Conservation (phyloP, 2,329 filamentous ascomycete genomes). For the Coniochaeta sp. region DNA sequence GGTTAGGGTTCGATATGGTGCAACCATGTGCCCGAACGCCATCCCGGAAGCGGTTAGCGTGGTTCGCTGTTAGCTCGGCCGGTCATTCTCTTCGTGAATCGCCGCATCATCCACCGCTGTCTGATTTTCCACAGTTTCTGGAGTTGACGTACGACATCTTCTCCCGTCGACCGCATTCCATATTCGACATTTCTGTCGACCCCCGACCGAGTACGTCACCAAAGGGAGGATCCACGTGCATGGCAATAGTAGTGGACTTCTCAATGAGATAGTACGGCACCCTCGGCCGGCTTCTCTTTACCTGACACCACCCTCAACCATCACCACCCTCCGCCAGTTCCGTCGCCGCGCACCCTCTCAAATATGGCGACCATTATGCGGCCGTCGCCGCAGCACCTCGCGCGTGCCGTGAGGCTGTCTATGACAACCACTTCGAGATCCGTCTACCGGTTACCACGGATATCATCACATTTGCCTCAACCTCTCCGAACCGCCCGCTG, state of each 20-base stretch:
- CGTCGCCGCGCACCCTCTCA: background rate
- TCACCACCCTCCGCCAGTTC: slow-evolving; percentile 5
- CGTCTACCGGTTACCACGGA: slow-evolving; percentile 10
- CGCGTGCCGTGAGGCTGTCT: slow-evolving; percentile 17
- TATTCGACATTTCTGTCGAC: background rate
- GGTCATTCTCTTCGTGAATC: slow-evolving; percentile 1
- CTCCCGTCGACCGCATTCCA: background rate
- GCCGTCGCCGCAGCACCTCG: slow-evolving; percentile 20
- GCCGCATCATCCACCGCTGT: background rate
- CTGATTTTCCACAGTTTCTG: background rate
- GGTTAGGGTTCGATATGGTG: background rate
- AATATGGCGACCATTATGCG: slow-evolving; percentile 19
- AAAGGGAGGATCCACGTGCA: background rate
- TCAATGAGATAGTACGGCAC: slow-evolving; percentile 10
- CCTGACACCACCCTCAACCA: slow-evolving; percentile 8
- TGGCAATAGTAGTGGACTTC: slow-evolving; percentile 2
- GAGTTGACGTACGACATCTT: background rate
- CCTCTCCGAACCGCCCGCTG: slow-evolving; percentile 10
- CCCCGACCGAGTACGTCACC: background rate
- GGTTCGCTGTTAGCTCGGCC: background rate
- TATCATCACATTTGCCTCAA: slow-evolving; percentile 13
- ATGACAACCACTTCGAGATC: slow-evolving; percentile 16
- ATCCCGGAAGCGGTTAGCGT: background rate
- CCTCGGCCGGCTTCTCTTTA: slow-evolving; percentile 7
- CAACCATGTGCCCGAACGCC: background rate